These are phyloP conservation scores for Citrus hindsii DNA, from an alignment of 345 rosid genomes.

Conservation along the genomic window DNA sequence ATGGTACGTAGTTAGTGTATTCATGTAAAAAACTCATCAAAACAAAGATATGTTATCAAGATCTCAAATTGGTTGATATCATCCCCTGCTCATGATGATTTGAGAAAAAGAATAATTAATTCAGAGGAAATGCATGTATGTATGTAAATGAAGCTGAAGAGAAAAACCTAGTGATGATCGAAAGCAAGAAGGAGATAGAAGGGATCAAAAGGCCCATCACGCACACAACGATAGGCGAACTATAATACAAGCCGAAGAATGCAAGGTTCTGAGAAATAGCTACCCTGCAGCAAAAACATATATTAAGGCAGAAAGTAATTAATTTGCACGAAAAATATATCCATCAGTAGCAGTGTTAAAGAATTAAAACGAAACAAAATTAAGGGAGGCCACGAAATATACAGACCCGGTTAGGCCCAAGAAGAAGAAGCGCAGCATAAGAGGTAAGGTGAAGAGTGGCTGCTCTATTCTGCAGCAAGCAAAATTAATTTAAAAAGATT, in stretches of 20 bases:
- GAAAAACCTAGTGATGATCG: constrained; percentile 50
- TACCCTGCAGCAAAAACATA: constrained; percentile 33
- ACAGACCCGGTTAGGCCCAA: constrained; percentile 76
- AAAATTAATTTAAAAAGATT: too few relatives aligned
- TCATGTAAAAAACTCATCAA: too few relatives aligned
- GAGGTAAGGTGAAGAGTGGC: constrained; percentile 41
- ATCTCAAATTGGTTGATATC: too few relatives aligned
- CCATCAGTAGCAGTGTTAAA: too few relatives aligned
- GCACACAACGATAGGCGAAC: constrained; percentile 83
- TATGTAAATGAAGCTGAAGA: not conserved
- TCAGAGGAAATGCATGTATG: too few relatives aligned
- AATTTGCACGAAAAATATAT: too few relatives aligned
- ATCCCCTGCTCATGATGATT: too few relatives aligned
- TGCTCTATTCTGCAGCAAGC: constrained; percentile 46
- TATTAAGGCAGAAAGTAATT: too few relatives aligned
- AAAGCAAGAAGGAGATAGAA: constrained; percentile 58
- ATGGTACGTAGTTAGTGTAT: too few relatives aligned
- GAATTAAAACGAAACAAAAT: too few relatives aligned
- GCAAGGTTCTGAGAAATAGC: constrained; percentile 63
- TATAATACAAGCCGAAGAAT: constrained; percentile 60
- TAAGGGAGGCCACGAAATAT: not conserved
- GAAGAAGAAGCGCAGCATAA: constrained; percentile 58
- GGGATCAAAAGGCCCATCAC: constrained; percentile 75
- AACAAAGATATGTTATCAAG: too few relatives aligned
- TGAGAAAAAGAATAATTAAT: too few relatives aligned